Evolutionary conservation across 1,284 basidiomycete genomes (phyloP).

Genomic region (Boletellus sp.): DNA sequence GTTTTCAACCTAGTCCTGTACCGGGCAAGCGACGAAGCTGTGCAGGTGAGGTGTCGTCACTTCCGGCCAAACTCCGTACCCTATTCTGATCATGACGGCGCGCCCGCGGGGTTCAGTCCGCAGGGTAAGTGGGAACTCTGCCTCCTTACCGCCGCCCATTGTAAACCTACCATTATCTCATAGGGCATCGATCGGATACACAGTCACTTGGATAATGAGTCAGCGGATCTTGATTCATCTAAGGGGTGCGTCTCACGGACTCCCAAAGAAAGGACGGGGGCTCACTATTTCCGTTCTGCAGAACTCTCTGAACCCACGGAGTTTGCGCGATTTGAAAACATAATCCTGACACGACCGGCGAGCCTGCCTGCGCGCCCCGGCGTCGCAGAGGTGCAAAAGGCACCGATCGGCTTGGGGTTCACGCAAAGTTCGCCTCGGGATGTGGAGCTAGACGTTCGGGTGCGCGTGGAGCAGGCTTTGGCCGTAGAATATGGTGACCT

Average conservation of each 20-base stretch:
- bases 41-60: slow-evolving; percentile 23
- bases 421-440: slow-evolving; percentile 15
- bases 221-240: slow-evolving; percentile 37
- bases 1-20: slow-evolving; percentile 31
- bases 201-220: slow-evolving; percentile 40
- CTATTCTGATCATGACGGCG: slow-evolving; percentile 3
- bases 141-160: slow-evolving; percentile 1
- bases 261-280: neutral
- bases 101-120: slow-evolving; percentile 18
- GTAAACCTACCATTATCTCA: neutral
- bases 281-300: slow-evolving; percentile 1
- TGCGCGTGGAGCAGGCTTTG: slow-evolving; percentile 30
- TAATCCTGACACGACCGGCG: slow-evolving; percentile 23
- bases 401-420: slow-evolving; percentile 24
- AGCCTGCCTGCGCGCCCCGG: slow-evolving; percentile 14
- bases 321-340: slow-evolving; percentile 27
- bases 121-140: slow-evolving; percentile 25
- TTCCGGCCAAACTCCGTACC: slow-evolving; percentile 9
- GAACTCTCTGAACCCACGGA: slow-evolving; percentile 29
- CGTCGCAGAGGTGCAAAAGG: slow-evolving; percentile 22
- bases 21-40: slow-evolving; percentile 14
- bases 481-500: slow-evolving; percentile 30
- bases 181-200: slow-evolving; percentile 36
- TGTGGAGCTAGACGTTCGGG: slow-evolving; percentile 29
- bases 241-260: slow-evolving; percentile 21